Evolutionary conservation across 345 rosid genomes (phyloP).

Genomic region (Eucalyptus cladocalyx): DNA sequence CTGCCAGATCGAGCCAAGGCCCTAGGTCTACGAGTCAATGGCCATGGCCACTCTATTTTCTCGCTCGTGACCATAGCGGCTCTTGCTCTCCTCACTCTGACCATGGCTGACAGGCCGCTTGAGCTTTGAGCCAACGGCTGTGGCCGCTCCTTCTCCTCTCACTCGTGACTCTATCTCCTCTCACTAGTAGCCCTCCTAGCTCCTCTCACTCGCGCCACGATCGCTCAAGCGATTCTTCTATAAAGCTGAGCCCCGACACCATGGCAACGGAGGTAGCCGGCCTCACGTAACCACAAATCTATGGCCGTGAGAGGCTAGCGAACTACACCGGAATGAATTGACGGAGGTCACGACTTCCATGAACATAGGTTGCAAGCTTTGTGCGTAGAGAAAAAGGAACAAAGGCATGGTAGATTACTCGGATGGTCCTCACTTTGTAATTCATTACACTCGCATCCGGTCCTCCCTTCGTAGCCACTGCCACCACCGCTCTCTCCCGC

Average conservation of each 20-base stretch:
- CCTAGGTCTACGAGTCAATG: neutral
- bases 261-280: neutral
- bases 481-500: slow-evolving; percentile 23
- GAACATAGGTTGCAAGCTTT: neutral
- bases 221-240: neutral
- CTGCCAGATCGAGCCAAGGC: neutral
- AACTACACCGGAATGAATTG: neutral
- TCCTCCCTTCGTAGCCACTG: slow-evolving; percentile 29
- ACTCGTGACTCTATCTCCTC: neutral
- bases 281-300: neutral
- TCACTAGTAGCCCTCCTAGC: neutral
- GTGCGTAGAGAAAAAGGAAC: neutral
- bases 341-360: neutral
- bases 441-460: neutral
- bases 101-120: neutral
- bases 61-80: neutral
- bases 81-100: neutral
- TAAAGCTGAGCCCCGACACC: neutral
- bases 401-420: neutral
- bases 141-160: neutral
- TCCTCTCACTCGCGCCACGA: neutral
- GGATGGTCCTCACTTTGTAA: neutral
- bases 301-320: neutral
- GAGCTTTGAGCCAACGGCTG: neutral
- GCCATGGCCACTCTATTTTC: neutral